phyloP scores from a whole-genome alignment of 495 filamentous ascomycete genomes.

The Penicillium bovifimosum region DNA sequence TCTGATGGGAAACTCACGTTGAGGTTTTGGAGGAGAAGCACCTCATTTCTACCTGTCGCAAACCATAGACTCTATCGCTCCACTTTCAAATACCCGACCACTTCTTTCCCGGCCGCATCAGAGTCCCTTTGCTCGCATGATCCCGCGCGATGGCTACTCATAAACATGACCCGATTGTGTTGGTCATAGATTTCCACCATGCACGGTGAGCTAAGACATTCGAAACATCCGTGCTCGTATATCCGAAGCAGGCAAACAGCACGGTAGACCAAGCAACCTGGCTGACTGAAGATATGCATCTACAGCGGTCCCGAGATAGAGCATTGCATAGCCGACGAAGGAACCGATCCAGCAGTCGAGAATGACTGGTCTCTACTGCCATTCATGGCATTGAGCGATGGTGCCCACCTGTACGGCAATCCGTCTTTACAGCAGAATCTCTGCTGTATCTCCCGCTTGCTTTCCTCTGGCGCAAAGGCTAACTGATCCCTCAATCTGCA shows the following conservation, averaged over 20 bases:
- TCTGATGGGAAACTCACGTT: conserved; percentile 13
- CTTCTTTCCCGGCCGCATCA: background rate
- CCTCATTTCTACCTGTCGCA: conserved; percentile 7
- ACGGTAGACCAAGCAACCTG: background rate
- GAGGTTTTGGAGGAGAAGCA: conserved; percentile 12
- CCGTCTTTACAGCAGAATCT: background rate
- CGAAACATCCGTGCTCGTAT: background rate
- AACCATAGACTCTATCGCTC: background rate
- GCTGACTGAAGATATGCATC: background rate
- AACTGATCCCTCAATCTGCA: conserved; percentile 24
- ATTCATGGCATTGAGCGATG: conserved; percentile 97
- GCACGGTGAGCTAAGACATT: conserved; percentile 52
- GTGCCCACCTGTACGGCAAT: conserved; percentile 75
- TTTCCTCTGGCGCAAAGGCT: background rate
- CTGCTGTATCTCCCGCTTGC: background rate
- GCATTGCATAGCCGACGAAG: conserved; percentile 80
- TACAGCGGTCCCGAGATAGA: conserved; percentile 88
- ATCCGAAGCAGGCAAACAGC: background rate
- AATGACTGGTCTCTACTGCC: conserved; percentile 92
- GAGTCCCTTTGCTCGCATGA: background rate
- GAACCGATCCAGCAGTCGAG: conserved; percentile 70
- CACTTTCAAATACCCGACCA: background rate
- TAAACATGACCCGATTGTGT: conserved; percentile 57
- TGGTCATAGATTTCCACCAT: conserved; percentile 96
- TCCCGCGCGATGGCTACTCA: conserved; percentile 32